Percentiles rank a stretch among this genome's conserved stretches.
These are phyloP conservation scores for Conticribra guillardii DNA, from an alignment of 108 stramenopile species.

Conservation along the genomic window DNA sequence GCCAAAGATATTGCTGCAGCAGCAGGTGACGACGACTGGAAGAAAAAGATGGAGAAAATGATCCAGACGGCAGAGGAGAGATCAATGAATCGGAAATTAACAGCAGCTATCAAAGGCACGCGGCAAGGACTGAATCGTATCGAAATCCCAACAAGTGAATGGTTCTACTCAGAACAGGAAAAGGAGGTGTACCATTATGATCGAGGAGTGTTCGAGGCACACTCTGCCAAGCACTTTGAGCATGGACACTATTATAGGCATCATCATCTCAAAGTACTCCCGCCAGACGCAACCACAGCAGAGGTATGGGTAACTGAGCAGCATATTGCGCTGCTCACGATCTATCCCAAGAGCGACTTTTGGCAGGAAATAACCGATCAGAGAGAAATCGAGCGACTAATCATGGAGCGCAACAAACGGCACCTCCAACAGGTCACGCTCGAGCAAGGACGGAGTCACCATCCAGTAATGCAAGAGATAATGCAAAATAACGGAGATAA, in stretches of 20 bases:
- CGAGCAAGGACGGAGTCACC: neutral
- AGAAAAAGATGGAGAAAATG: too few species aligned
- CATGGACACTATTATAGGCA: neutral
- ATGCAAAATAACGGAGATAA: neutral
- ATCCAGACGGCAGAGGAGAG: too few species aligned
- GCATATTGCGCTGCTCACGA: neutral
- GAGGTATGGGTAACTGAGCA: neutral
- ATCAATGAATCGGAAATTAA: too few species aligned
- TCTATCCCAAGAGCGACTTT: neutral
- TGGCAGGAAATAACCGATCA: conserved; percentile 5
- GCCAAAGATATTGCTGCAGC: too few species aligned
- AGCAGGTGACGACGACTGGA: too few species aligned
- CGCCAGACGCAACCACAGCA: too few species aligned
- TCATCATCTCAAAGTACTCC: conserved; percentile 7
- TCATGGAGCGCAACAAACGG: conserved; percentile 10
- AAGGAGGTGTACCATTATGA: conserved; percentile 12
- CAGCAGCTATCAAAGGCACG: too few species aligned
- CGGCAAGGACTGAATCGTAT: conserved; percentile 5
- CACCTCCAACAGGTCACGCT: conserved; percentile 10
- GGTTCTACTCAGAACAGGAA: conserved; percentile 5
- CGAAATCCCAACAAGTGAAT: conserved; percentile 5
- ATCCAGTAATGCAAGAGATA: neutral
- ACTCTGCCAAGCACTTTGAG: neutral
- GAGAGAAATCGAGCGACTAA: neutral
- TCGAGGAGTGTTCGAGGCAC: conserved; percentile 9